Evolutionary conservation across 2,329 filamentous ascomycete genomes (phyloP).

Genomic region (Neonectria neomacrospora): DNA sequence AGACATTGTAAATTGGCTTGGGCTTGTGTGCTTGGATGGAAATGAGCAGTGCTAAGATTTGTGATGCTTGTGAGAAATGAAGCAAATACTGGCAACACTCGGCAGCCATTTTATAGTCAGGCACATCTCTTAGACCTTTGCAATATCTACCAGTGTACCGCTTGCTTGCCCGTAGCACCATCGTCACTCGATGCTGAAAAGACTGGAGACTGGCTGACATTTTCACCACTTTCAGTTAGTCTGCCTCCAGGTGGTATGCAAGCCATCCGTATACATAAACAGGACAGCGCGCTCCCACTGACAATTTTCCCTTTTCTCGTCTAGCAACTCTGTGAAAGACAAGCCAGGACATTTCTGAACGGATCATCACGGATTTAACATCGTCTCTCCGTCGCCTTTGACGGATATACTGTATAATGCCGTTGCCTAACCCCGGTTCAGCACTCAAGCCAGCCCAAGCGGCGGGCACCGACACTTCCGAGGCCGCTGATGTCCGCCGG

Average conservation of each 20-base stretch:
- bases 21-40: neutral
- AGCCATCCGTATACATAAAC: neutral
- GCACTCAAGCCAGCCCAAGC: no score
- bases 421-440: neutral
- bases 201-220: conserved; percentile 17
- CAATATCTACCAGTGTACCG: neutral
- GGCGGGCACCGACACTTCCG: neutral
- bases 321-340: neutral
- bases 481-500: neutral
- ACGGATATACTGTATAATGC: neutral
- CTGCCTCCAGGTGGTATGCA: neutral
- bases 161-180: neutral
- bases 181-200: neutral
- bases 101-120: neutral
- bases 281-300: neutral
- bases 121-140: neutral
- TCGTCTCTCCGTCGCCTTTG: neutral
- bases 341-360: neutral
- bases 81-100: neutral
- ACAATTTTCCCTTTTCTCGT: conserved; percentile 20
- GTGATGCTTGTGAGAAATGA: neutral
- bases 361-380: neutral
- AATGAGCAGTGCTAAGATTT: neutral
- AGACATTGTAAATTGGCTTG: conserved; percentile 12
- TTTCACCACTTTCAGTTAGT: conserved; percentile 21